phyloP scores from a whole-genome alignment of 257 asterid species.

The Catharanthus roseus region DNA sequence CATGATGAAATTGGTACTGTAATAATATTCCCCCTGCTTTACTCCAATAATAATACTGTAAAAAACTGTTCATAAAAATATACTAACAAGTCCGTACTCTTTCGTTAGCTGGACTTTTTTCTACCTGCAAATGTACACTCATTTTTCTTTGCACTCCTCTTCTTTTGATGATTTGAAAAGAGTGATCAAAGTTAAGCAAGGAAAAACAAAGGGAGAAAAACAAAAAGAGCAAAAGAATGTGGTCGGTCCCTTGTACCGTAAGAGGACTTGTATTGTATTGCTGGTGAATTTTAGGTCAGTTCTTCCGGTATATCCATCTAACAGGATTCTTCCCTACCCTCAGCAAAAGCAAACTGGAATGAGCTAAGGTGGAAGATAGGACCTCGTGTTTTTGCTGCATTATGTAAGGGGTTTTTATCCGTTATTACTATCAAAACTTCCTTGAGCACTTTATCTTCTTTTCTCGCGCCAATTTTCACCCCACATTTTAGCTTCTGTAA shows the following conservation, averaged over 20 bases:
- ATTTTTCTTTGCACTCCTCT: conserved; percentile 7
- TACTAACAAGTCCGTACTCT: no score
- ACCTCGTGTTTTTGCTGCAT: neutral
- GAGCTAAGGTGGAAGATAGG: conserved; percentile 18
- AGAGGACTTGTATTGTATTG: no score
- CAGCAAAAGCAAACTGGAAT: conserved; percentile 11
- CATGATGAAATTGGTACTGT: no score
- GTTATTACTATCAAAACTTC: conserved; percentile 56
- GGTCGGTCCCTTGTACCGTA: conserved; percentile 7
- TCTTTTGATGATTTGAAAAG: conserved; percentile 4
- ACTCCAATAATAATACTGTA: no score
- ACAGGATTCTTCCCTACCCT: conserved; percentile 18
- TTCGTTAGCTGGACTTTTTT: no score
- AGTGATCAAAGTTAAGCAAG: neutral
- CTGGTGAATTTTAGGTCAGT: neutral
- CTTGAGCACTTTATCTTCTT: conserved; percentile 59
- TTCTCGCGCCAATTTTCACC: conserved; percentile 93
- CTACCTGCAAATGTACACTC: conserved; percentile 24
- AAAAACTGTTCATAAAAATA: no score
- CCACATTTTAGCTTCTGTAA: conserved; percentile 99
- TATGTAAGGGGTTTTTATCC: conserved; percentile 35
- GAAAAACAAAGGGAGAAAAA: neutral
- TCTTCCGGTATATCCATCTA: no score
- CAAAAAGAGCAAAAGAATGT: neutral
- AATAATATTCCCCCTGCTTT: no score